Percentiles rank a stretch among this genome's conserved stretches.
phyloP scores from a whole-genome alignment of 2,329 filamentous ascomycete genomes.

The Epichloe baconii region DNA sequence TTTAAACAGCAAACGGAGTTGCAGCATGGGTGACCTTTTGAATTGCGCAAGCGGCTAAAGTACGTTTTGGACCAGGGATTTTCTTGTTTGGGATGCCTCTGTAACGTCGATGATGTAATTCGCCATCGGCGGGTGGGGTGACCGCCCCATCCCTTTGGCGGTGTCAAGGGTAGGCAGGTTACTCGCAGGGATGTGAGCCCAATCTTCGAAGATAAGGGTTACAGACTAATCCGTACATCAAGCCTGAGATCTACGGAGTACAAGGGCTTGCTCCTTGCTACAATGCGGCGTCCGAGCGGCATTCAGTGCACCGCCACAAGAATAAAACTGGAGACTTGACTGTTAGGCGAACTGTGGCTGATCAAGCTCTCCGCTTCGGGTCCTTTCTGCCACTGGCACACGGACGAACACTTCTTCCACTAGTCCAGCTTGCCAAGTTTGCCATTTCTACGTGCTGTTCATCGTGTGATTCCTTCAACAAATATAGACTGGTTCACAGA shows the following conservation, averaged over 20 bases:
- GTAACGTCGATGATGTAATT: constrained; percentile 15
- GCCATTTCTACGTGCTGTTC: too few relatives aligned
- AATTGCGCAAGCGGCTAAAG: too few relatives aligned
- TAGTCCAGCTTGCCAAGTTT: background rate
- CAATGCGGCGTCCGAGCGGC: background rate
- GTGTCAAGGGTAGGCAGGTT: too few relatives aligned
- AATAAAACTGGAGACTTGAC: background rate
- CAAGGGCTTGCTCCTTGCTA: background rate
- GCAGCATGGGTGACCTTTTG: background rate
- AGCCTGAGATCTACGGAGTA: too few relatives aligned
- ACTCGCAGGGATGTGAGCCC: too few relatives aligned
- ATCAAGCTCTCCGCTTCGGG: background rate
- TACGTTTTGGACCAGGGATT: background rate
- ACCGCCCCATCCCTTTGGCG: background rate
- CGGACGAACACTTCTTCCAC: background rate
- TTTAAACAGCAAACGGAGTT: background rate
- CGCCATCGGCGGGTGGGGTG: background rate
- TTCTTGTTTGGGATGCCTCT: background rate
- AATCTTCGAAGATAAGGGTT: too few relatives aligned
- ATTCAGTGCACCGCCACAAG: constrained; percentile 4
- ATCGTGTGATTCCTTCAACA: background rate
- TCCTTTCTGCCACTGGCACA: background rate
- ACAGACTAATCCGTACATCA: too few relatives aligned
- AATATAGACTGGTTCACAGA: background rate
- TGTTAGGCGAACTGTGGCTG: background rate